Evolutionary conservation across 345 rosid species (phyloP).

Genomic region (Populus pruinosa): DNA sequence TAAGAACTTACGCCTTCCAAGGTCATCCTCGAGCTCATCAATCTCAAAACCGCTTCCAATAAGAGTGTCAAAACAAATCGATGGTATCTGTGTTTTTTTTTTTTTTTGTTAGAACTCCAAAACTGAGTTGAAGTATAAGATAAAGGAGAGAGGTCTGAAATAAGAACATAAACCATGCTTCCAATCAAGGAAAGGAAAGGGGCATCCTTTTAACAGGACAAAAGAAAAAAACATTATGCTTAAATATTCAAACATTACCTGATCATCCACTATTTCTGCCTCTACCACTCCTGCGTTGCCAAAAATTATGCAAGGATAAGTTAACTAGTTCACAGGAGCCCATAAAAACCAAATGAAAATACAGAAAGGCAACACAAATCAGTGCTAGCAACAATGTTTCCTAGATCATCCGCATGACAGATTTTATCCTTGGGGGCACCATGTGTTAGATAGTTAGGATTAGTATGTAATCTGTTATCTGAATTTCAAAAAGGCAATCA

Average conservation of each 20-base stretch:
- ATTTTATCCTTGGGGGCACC: conserved; percentile 86
- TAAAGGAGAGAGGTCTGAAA: background rate
- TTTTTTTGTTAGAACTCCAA: conserved; percentile 1
- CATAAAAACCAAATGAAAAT: conserved; percentile 2
- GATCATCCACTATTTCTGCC: conserved; percentile 70
- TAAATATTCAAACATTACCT: conserved; percentile 37
- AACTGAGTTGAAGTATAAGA: background rate
- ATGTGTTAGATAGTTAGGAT: conserved; percentile 67
- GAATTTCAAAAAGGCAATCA: background rate
- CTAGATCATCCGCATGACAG: conserved; percentile 99
- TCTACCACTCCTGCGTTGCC: conserved; percentile 67
- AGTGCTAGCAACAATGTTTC: conserved; percentile 87
- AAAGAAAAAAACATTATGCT: too few relatives aligned
- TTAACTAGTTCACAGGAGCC: background rate
- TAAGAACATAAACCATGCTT: background rate
- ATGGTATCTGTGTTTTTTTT: conserved; percentile 49
- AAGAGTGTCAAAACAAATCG: conserved; percentile 62
- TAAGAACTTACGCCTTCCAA: conserved; percentile 64
- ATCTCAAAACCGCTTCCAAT: conserved; percentile 92
- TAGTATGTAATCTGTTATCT: conserved; percentile 64
- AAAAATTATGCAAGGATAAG: conserved; percentile 5
- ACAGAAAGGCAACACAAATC: conserved; percentile 46
- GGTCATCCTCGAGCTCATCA: conserved; percentile 94
- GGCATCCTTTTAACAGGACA: background rate
- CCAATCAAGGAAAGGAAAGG: background rate